Percentiles rank a stretch among this genome's conserved stretches.
Evolutionary conservation across 2,329 filamentous ascomycete species (phyloP).

Genomic region (Aspergillus floridensis): DNA sequence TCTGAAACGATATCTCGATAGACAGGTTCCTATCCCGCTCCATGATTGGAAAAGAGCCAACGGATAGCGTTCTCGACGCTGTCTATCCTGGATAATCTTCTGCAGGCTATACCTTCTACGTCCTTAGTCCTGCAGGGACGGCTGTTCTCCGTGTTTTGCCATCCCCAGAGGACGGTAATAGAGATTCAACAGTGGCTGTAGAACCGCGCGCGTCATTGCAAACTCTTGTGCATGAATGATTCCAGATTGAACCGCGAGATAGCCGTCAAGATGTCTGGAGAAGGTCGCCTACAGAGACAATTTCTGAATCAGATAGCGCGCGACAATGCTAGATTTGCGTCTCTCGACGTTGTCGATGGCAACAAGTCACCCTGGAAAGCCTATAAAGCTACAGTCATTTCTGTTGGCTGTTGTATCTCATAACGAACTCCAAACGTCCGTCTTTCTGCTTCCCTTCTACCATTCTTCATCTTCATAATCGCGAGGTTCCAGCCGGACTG

Average conservation of each 20-base stretch:
- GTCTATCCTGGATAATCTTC: constrained; percentile 6
- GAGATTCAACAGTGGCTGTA: neutral
- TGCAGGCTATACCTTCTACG: constrained; percentile 9
- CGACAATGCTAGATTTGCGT: constrained; percentile 8
- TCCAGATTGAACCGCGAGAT: neutral
- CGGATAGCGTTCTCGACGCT: neutral
- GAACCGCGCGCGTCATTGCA: constrained; percentile 16
- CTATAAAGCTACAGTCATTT: too few relatives aligned
- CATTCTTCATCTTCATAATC: too few relatives aligned
- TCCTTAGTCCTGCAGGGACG: constrained; percentile 11
- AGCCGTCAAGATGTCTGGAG: neutral
- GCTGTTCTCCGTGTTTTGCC: neutral
- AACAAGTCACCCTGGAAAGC: too few relatives aligned
- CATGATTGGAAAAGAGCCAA: neutral
- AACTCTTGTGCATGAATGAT: constrained; percentile 1
- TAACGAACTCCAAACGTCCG: too few relatives aligned
- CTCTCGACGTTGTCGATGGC: neutral
- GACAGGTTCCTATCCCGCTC: neutral
- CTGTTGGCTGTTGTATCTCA: too few relatives aligned
- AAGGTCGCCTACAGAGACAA: constrained; percentile 1
- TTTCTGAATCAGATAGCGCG: constrained; percentile 16
- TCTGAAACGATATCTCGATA: neutral
- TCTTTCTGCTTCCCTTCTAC: too few relatives aligned
- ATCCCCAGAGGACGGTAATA: neutral
- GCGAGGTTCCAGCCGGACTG: too few relatives aligned